These are phyloP conservation scores for Biscogniauxia sp. DNA, from an alignment of 2,329 filamentous ascomycete genomes.

Conservation along the genomic window DNA sequence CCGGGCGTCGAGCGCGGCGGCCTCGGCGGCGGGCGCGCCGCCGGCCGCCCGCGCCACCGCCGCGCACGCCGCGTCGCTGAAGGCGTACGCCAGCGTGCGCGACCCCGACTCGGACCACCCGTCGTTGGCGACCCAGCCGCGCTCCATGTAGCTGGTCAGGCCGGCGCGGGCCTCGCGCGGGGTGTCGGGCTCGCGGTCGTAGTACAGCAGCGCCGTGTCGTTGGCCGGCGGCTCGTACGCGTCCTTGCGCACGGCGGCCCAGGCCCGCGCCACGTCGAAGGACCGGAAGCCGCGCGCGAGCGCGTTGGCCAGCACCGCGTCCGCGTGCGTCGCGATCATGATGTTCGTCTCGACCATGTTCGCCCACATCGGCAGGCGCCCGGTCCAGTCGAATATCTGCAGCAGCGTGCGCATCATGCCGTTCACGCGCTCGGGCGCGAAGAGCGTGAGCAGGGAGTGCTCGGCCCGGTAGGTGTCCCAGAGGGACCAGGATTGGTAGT, in stretches of 20 bases:
- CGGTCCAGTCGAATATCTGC: conserved; percentile 45
- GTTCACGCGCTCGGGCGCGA: conserved; percentile 45
- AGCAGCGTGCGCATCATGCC: conserved; percentile 46
- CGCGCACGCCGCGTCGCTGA: conserved; percentile 44
- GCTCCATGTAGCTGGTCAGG: conserved; percentile 41
- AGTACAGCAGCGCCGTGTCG: conserved; percentile 44
- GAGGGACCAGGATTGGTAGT: conserved; percentile 50
- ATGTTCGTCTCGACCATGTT: conserved; percentile 50
- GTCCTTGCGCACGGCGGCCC: conserved; percentile 43
- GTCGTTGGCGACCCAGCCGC: conserved; percentile 47
- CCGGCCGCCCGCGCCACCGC: conserved; percentile 39
- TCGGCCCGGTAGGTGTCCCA: conserved; percentile 50
- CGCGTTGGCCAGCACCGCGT: conserved; percentile 47
- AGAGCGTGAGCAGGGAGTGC: conserved; percentile 43
- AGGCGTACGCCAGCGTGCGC: conserved; percentile 46
- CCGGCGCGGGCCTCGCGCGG: conserved; percentile 45
- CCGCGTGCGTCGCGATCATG: conserved; percentile 49
- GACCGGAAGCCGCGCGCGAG: conserved; percentile 40
- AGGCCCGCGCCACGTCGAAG: conserved; percentile 43
- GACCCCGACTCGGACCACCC: conserved; percentile 46
- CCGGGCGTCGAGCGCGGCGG: conserved; percentile 34
- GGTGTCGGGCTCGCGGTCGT: conserved; percentile 44
- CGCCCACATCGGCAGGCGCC: conserved; percentile 47
- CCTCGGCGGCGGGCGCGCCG: conserved; percentile 29
- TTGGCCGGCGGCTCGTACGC: conserved; percentile 43